A percentile compares a stretch with the other conserved stretches of the same genome.
Conservation (phyloP, 345 rosid species). For the Citrus hindsii region DNA sequence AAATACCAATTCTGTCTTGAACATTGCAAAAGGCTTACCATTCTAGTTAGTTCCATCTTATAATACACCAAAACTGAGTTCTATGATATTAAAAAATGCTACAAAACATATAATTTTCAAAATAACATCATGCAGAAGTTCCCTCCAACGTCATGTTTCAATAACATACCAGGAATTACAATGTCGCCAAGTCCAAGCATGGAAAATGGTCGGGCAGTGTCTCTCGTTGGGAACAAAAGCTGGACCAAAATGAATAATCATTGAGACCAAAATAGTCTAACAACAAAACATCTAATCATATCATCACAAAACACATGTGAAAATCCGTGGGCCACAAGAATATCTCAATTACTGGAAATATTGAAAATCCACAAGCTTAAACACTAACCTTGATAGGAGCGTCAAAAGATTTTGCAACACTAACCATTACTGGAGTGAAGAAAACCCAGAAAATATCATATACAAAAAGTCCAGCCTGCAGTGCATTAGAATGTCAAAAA, state of each 20-base stretch:
- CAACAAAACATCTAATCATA: neutral
- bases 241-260: conserved; percentile 20
- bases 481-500: neutral
- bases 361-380: neutral
- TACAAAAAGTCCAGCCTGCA: conserved; percentile 93
- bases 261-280: neutral
- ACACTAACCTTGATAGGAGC: conserved; percentile 96
- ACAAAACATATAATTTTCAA: neutral
- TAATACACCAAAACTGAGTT: neutral
- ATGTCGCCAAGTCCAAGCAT: conserved; percentile 99
- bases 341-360: neutral
- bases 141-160: conserved; percentile 2
- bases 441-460: conserved; percentile 99
- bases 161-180: conserved; percentile 85
- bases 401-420: conserved; percentile 98
- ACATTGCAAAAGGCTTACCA: neutral
- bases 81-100: neutral
- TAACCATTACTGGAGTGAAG: conserved; percentile 99
- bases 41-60: neutral
- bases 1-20: neutral
- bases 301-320: neutral
- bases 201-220: conserved; percentile 76
- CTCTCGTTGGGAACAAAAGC: conserved; percentile 95
- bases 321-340: neutral
- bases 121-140: neutral